A percentile compares a stretch with the other conserved stretches of the same genome.
Conservation (phyloP, 352 stramenopile species). For the Phytopythium kandeliae region DNA sequence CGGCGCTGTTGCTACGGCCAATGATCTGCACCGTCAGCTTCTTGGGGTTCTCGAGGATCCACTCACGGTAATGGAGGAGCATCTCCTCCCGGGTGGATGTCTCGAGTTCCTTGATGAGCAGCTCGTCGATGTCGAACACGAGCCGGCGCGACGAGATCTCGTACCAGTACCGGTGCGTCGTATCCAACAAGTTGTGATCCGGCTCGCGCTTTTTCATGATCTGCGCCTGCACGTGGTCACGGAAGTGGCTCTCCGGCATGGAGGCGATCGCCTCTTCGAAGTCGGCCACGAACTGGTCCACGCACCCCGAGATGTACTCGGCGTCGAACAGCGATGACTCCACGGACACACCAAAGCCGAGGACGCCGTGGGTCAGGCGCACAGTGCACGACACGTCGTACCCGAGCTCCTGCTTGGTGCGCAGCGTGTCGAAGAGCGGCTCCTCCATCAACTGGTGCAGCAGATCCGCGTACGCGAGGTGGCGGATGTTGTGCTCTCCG, state of each 20-base stretch:
- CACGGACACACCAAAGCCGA: conserved; percentile 80
- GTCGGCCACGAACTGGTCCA: conserved; percentile 73
- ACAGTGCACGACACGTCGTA: conserved; percentile 88
- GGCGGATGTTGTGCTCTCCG: conserved; percentile 50
- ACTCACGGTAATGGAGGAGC: conserved; percentile 47
- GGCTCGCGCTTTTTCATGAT: conserved; percentile 77
- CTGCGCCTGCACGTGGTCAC: conserved; percentile 75
- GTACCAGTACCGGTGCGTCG: conserved; percentile 73
- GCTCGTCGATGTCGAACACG: conserved; percentile 65
- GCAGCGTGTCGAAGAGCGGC: conserved; percentile 81
- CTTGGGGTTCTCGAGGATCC: conserved; percentile 54
- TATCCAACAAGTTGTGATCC: conserved; percentile 77
- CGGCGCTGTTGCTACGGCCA: conserved; percentile 34
- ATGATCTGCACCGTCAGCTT: conserved; percentile 71
- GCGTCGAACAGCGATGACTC: conserved; percentile 73
- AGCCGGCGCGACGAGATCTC: conserved; percentile 72
- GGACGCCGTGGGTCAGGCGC: conserved; percentile 72
- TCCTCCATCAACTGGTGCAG: conserved; percentile 88
- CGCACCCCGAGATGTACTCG: conserved; percentile 52
- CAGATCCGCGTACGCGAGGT: conserved; percentile 73
- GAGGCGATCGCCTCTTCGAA: conserved; percentile 67
- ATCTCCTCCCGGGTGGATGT: conserved; percentile 64
- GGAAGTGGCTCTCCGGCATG: conserved; percentile 67
- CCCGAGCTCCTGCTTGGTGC: conserved; percentile 86
- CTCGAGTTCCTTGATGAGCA: conserved; percentile 67